phyloP scores from a whole-genome alignment of 257 asterid species.

The Nicotiana noctiflora region DNA sequence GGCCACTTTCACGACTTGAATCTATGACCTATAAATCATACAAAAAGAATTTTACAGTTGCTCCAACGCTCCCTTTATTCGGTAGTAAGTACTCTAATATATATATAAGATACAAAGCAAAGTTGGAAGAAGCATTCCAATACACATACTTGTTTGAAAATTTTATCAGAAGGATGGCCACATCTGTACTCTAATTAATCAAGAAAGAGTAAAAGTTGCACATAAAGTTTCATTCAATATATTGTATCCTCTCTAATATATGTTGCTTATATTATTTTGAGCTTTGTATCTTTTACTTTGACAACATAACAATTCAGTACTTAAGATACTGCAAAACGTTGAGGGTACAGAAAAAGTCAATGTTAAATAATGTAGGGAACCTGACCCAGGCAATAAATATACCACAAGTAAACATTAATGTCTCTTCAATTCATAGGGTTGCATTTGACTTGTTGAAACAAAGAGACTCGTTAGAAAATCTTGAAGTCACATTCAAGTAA shows the following conservation, averaged over 20 bases:
- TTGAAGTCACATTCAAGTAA: background rate
- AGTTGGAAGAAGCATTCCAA: background rate
- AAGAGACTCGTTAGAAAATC: too few species aligned
- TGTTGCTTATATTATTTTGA: background rate
- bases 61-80: background rate
- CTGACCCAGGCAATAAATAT: background rate
- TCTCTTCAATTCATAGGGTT: background rate
- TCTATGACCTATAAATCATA: too few species aligned
- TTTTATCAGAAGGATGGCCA: background rate
- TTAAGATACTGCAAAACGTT: background rate
- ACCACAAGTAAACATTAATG: background rate
- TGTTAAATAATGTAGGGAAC: background rate
- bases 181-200: background rate
- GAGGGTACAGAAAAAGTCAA: background rate
- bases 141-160: background rate
- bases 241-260: background rate
- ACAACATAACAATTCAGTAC: background rate
- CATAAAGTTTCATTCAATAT: background rate
- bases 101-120: too few species aligned
- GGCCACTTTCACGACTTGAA: too few species aligned
- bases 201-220: background rate
- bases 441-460: background rate
- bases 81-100: background rate
- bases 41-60: background rate
- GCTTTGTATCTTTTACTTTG: background rate